A percentile compares a stretch with the other conserved stretches of the same genome.
phyloP scores from a whole-genome alignment of 495 filamentous ascomycete species.

The Penicillium subrubescens region DNA sequence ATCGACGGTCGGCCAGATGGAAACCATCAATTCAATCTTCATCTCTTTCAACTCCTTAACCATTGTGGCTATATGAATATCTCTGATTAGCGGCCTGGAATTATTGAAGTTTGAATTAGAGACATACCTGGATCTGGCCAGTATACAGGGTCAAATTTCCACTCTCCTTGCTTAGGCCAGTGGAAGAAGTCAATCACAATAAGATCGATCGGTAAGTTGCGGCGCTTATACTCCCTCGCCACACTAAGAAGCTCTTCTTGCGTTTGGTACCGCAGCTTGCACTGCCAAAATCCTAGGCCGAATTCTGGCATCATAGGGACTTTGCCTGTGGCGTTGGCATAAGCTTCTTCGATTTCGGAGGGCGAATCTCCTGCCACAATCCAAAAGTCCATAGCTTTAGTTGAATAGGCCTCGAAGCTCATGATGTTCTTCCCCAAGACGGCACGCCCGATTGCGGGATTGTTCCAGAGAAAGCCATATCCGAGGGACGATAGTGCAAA shows the following conservation, averaged over 20 bases:
- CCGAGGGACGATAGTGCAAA: constrained; percentile 56
- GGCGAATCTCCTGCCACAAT: constrained; percentile 56
- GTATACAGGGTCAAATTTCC: constrained; percentile 58
- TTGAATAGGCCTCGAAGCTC: constrained; percentile 59
- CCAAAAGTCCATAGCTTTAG: constrained; percentile 58
- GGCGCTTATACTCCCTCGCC: constrained; percentile 53
- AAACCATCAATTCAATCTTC: constrained; percentile 61
- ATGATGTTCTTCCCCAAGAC: constrained; percentile 58
- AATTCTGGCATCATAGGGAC: constrained; percentile 65
- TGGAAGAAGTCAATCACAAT: constrained; percentile 64
- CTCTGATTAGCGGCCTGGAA: not conserved
- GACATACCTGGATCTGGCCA: constrained; percentile 56
- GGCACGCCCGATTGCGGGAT: constrained; percentile 55
- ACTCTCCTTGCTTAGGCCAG: constrained; percentile 60
- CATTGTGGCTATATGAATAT: constrained; percentile 45
- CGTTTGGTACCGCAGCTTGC: constrained; percentile 60
- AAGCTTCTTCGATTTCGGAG: constrained; percentile 52
- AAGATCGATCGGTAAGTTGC: constrained; percentile 54
- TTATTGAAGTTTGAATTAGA: not conserved
- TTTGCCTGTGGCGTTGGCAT: constrained; percentile 51
- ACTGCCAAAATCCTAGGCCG: constrained; percentile 64
- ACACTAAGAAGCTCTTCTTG: constrained; percentile 58
- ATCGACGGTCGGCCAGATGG: constrained; percentile 62
- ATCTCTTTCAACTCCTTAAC: constrained; percentile 52
- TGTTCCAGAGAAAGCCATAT: constrained; percentile 63